Evolutionary conservation across 805 yeast genomes (phyloP).

Genomic region (Zygotorulaspora chibaensis): DNA sequence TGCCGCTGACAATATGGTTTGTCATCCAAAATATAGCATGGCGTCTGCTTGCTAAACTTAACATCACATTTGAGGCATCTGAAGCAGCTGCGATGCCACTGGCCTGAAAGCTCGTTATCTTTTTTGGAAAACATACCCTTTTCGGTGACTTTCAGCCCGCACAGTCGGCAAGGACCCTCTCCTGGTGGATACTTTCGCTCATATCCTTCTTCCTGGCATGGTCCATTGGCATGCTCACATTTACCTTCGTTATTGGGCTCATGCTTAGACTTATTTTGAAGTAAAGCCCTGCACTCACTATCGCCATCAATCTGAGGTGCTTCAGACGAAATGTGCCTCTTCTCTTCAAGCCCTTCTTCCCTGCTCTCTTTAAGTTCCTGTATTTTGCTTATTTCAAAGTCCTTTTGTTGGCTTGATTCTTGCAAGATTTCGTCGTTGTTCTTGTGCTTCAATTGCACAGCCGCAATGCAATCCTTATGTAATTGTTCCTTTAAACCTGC

Average conservation of each 20-base stretch:
- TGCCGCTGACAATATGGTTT: slow-evolving; percentile 78
- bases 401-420: not conserved
- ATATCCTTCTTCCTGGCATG: not conserved
- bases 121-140: slow-evolving; percentile 81
- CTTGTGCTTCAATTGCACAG: slow-evolving; percentile 9
- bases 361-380: too few species aligned
- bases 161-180: slow-evolving; percentile 76
- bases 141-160: slow-evolving; percentile 50
- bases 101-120: slow-evolving; percentile 71
- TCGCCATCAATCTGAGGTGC: too few species aligned
- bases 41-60: slow-evolving; percentile 53
- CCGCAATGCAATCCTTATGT: slow-evolving; percentile 2
- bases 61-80: slow-evolving; percentile 61
- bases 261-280: too few species aligned
- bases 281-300: too few species aligned
- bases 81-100: slow-evolving; percentile 92
- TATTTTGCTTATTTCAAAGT: too few species aligned
- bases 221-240: not conserved
- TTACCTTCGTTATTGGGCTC: not conserved
- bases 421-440: not conserved
- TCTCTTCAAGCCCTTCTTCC: too few species aligned
- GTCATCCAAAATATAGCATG: slow-evolving; percentile 75
- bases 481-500: too few species aligned
- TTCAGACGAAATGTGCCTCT: too few species aligned
- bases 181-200: slow-evolving; percentile 47